phyloP scores from a whole-genome alignment of 495 filamentous ascomycete genomes.

The Cryomyces minteri region DNA sequence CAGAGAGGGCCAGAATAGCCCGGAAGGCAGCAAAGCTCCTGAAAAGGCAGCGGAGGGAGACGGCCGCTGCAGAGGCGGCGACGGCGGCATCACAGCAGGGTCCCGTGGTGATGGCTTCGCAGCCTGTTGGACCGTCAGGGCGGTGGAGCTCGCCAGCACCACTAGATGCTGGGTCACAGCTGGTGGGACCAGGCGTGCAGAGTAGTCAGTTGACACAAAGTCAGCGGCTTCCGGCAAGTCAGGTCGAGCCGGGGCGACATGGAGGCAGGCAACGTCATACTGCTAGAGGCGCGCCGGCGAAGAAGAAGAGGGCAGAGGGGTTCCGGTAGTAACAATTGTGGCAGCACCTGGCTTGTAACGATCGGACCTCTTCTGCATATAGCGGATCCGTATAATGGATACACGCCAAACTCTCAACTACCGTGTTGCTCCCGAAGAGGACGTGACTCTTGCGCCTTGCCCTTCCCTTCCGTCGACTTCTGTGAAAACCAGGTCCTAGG shows the following conservation, averaged over 20 bases:
- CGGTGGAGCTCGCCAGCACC: constrained; percentile 4
- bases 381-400: too few species aligned
- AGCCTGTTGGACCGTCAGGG: constrained; percentile 1
- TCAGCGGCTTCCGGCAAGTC: constrained; percentile 9
- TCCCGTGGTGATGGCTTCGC: neutral
- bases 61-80: constrained; percentile 1
- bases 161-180: neutral
- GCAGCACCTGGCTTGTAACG: too few species aligned
- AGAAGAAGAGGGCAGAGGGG: constrained; percentile 18
- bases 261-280: constrained; percentile 8
- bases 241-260: constrained; percentile 16
- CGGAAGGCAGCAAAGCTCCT: constrained; percentile 2
- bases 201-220: neutral
- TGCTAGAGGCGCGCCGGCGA: constrained; percentile 1
- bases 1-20: constrained; percentile 2
- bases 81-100: constrained; percentile 1
- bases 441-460: too few species aligned
- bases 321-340: constrained; percentile 4
- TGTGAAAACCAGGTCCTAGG: too few species aligned
- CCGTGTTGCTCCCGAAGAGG: too few species aligned
- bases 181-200: neutral
- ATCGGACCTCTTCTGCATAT: too few species aligned
- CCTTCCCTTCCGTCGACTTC: too few species aligned
- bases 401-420: too few species aligned
- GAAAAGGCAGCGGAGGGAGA: constrained; percentile 5